phyloP scores from a whole-genome alignment of 371 early-diverging fungal species.

The Mycotypha africana region DNA sequence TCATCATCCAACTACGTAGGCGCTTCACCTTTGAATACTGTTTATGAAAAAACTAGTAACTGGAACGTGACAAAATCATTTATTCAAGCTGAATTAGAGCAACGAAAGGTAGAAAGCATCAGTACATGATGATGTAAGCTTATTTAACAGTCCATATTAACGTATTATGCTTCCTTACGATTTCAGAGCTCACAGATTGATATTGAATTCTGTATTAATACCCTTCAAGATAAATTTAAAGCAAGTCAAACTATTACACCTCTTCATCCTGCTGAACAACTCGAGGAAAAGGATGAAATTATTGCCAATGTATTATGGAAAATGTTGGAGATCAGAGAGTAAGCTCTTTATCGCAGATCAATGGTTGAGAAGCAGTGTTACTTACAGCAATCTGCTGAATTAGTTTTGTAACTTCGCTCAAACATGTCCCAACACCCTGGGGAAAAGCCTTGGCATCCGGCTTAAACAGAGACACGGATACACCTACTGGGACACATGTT shows the following conservation, averaged over 20 bases:
- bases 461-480: too few relatives aligned
- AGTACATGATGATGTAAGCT: background rate
- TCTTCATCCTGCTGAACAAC: constrained; percentile 4
- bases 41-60: constrained; percentile 37
- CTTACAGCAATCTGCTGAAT: too few relatives aligned
- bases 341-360: background rate
- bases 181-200: constrained; percentile 28
- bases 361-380: too few relatives aligned
- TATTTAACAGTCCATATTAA: background rate
- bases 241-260: constrained; percentile 34
- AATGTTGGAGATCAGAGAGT: constrained; percentile 50
- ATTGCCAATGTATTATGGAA: constrained; percentile 47
- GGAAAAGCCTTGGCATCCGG: constrained; percentile 38
- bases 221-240: constrained; percentile 27
- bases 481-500: background rate
- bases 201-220: constrained; percentile 38
- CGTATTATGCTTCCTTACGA: background rate
- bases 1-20: too few relatives aligned
- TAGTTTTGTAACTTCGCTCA: constrained; percentile 45
- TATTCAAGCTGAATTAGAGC: constrained; percentile 26
- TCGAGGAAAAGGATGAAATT: constrained; percentile 47
- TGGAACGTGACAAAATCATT: constrained; percentile 36
- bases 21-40: constrained; percentile 42
- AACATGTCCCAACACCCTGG: constrained; percentile 44
- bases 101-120: constrained; percentile 21